Evolutionary conservation across 140 eudicot species (phyloP), one percentile per base, ranked within the genome.

Genomic region (Oenanthe javanica): DNA sequence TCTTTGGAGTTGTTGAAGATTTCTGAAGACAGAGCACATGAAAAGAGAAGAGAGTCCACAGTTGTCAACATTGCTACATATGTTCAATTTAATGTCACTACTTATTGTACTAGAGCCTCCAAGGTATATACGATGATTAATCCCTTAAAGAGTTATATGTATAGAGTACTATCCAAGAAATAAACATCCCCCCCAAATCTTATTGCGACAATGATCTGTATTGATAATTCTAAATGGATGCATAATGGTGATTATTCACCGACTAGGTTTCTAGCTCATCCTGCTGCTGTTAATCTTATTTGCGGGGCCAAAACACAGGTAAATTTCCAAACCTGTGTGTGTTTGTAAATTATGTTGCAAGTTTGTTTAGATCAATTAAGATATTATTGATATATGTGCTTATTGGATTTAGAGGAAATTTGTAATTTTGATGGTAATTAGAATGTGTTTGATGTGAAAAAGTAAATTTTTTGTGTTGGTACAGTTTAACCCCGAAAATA

Each of bases 201-300:
- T 59, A 11, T 38, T 38, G 48, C 99, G 48, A 93, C 97, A 57
- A 89, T 95, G 99, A 95, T 95, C 88, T 95, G 99, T 76, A 87
- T 95, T 79, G 99, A 95, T 61, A 92, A 95, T 84, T 95, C 99
- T 3, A 97, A 95, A 71, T 95, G 97, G 97, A 95, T 95, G 99
- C 91, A 97, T 14, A 95, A 95, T 80, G 99, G 99, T 0, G 99
- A 95, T 83, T 95, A 95, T 83, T 83, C 93, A 0, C 96, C 97
- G 4, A 89, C 84, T 76, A 85, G 99, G 85, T 92, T 92, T 87
- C 96, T 92, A 82, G 97, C 99, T 81, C 99, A 93, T 85, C 87
- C 93, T 40, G 99, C 93, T 63, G 97, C 99, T 21, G 98, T 95
- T 74, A 95, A 90, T 86, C 89, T 95, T 18, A 95, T 95, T 12